phyloP scores from a whole-genome alignment of 768 basidiomycete species.

The Pleurotus tuoliensis region DNA sequence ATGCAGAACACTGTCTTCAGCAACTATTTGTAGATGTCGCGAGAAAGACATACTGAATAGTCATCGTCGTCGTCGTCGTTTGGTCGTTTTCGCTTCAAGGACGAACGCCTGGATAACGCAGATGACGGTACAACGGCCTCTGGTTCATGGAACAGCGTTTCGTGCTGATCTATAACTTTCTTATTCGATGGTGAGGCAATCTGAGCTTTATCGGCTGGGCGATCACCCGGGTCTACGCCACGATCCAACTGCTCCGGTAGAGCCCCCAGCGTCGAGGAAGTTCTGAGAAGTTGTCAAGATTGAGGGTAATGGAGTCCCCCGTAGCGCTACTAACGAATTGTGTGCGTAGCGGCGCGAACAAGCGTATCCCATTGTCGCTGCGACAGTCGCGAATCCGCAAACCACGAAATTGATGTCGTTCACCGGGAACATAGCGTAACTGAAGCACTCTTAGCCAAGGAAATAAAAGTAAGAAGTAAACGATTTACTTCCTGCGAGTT shows the following conservation, averaged over 20 bases:
- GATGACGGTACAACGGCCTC: not conserved
- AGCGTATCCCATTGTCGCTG: conserved; percentile 57
- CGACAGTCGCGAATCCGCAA: conserved; percentile 55
- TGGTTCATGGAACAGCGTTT: too few relatives aligned
- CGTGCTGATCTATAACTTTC: too few relatives aligned
- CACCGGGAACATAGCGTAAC: conserved; percentile 34
- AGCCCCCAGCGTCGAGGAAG: not conserved
- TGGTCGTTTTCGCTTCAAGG: conserved; percentile 27
- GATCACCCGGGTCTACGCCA: not conserved
- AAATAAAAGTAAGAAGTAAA: too few relatives aligned
- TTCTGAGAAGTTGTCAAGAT: conserved; percentile 4
- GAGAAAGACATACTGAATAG: conserved; percentile 8
- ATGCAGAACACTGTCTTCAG: too few relatives aligned
- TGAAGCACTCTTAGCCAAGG: not conserved
- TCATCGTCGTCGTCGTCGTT: conserved; percentile 14
- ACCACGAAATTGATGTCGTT: conserved; percentile 53
- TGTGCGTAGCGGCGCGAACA: conserved; percentile 36
- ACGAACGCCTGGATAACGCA: conserved; percentile 3
- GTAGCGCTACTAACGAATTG: conserved; percentile 23
- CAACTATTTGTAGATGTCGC: too few relatives aligned
- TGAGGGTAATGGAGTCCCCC: conserved; percentile 3
- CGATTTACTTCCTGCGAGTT: not conserved
- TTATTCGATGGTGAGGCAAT: not conserved
- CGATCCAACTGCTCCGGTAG: not conserved
- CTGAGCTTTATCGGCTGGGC: not conserved